Evolutionary conservation across 2,329 filamentous ascomycete species (phyloP).

Genomic region (Meredithiella fracta): DNA sequence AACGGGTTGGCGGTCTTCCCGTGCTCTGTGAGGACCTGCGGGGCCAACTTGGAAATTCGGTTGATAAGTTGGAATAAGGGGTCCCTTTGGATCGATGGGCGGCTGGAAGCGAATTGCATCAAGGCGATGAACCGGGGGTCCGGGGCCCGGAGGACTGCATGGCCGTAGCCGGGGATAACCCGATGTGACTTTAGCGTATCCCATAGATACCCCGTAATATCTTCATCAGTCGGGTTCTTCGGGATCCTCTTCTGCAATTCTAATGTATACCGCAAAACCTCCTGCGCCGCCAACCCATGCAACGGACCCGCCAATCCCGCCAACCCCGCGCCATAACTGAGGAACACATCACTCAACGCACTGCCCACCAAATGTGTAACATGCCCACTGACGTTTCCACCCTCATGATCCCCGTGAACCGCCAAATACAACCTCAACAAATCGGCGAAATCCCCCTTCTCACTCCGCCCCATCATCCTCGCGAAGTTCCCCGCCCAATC

Average conservation of each 20-base stretch:
- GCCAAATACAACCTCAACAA: slow-evolving; percentile 86
- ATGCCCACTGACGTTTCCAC: slow-evolving; percentile 93
- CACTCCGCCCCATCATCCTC: slow-evolving; percentile 81
- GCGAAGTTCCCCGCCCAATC: slow-evolving; percentile 99
- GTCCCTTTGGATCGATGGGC: slow-evolving; percentile 70
- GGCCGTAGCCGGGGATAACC: slow-evolving; percentile 87
- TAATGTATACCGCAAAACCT: slow-evolving; percentile 90
- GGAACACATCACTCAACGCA: slow-evolving; percentile 84
- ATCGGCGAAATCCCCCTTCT: slow-evolving; percentile 87
- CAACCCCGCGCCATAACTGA: slow-evolving; percentile 89
- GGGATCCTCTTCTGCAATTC: slow-evolving; percentile 89
- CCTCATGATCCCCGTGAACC: slow-evolving; percentile 94
- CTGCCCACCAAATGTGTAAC: slow-evolving; percentile 88
- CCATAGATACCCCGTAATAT: slow-evolving; percentile 86
- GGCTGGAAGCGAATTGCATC: slow-evolving; percentile 82
- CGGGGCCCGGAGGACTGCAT: slow-evolving; percentile 89
- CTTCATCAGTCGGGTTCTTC: slow-evolving; percentile 56
- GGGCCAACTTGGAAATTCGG: slow-evolving; percentile 83
- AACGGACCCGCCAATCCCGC: slow-evolving; percentile 54
- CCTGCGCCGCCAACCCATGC: slow-evolving; percentile 85
- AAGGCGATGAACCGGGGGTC: slow-evolving; percentile 92
- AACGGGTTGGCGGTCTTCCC: slow-evolving; percentile 98
- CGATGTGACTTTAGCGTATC: slow-evolving; percentile 80
- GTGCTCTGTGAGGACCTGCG: slow-evolving; percentile 78
- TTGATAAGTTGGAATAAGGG: slow-evolving; percentile 89